A percentile compares a stretch with the other conserved stretches of the same genome.
Evolutionary conservation across 202 grass and related monocot species (phyloP).

Genomic region (Musa balbisiana): DNA sequence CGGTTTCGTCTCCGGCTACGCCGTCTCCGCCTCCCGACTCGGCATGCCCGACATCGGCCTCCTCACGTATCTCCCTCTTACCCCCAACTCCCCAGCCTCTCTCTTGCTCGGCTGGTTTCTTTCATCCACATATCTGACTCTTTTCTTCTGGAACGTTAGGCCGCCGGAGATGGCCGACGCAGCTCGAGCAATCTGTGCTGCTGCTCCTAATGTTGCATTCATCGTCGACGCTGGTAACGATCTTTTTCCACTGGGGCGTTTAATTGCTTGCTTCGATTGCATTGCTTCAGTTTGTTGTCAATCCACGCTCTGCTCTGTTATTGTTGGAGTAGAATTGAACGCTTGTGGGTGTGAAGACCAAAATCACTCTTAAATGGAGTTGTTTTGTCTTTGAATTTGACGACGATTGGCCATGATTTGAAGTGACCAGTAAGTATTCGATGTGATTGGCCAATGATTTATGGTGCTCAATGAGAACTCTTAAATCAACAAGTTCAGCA

Average conservation of each 20-base stretch:
- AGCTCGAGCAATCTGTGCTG: constrained; percentile 25
- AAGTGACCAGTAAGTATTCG: too few relatives aligned
- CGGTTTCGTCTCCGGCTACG: constrained; percentile 40
- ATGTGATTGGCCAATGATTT: too few relatives aligned
- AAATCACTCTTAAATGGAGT: too few relatives aligned
- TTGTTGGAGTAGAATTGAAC: too few relatives aligned
- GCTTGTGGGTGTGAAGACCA: too few relatives aligned
- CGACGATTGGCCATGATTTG: too few relatives aligned
- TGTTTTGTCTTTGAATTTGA: too few relatives aligned
- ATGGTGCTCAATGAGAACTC: too few relatives aligned
- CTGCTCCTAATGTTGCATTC: constrained; percentile 21
- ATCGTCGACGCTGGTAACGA: constrained; percentile 36
- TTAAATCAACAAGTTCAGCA: too few relatives aligned
- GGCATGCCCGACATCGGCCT: constrained; percentile 48
- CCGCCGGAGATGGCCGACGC: constrained; percentile 40
- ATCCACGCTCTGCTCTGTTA: too few relatives aligned
- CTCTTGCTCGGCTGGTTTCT: neutral
- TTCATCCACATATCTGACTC: neutral
- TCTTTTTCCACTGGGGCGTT: neutral
- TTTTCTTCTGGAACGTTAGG: constrained; percentile 9
- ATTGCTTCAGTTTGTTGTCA: too few relatives aligned
- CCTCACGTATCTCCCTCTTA: constrained; percentile 21
- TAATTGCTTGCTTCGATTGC: too few relatives aligned
- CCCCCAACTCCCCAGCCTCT: neutral
- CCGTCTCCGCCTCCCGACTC: constrained; percentile 31